Evolutionary conservation across 768 basidiomycete species (phyloP).

Genomic region (Leccinum longicurvipes): DNA sequence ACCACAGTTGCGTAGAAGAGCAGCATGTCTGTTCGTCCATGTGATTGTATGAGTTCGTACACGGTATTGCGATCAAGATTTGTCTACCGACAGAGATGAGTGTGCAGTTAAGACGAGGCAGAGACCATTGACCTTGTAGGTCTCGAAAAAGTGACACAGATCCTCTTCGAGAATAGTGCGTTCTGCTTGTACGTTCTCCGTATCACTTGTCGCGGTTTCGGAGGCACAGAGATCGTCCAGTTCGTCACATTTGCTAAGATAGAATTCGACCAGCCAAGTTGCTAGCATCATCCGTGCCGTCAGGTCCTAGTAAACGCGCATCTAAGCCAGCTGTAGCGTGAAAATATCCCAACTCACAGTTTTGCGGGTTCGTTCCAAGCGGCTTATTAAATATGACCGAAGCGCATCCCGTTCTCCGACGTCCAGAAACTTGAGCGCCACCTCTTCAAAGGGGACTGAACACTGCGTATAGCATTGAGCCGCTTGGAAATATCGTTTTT

Average conservation of each 20-base stretch:
- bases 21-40: conserved; percentile 91
- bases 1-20: conserved; percentile 82
- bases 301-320: conserved; percentile 56
- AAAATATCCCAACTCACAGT: conserved; percentile 47
- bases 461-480: conserved; percentile 92
- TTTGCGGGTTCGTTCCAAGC: conserved; percentile 82
- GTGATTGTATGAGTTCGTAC: conserved; percentile 90
- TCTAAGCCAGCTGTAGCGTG: background rate
- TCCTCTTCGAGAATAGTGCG: conserved; percentile 87
- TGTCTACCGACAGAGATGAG: conserved; percentile 42
- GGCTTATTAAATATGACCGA: conserved; percentile 83
- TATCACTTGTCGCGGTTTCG: conserved; percentile 75
- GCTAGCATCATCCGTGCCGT: conserved; percentile 97
- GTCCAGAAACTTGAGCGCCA: conserved; percentile 86
- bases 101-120: background rate
- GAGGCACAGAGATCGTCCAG: conserved; percentile 92
- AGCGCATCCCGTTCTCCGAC: conserved; percentile 86
- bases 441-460: conserved; percentile 86
- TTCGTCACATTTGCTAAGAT: conserved; percentile 94
- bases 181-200: conserved; percentile 81
- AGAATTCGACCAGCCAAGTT: conserved; percentile 97
- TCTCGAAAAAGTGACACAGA: conserved; percentile 86
- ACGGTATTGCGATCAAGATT: conserved; percentile 83
- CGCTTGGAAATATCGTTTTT: conserved; percentile 83
- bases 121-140: conserved; percentile 70